Evolutionary conservation across 306 rosid species (phyloP).

Genomic region (Corylus avellana): DNA sequence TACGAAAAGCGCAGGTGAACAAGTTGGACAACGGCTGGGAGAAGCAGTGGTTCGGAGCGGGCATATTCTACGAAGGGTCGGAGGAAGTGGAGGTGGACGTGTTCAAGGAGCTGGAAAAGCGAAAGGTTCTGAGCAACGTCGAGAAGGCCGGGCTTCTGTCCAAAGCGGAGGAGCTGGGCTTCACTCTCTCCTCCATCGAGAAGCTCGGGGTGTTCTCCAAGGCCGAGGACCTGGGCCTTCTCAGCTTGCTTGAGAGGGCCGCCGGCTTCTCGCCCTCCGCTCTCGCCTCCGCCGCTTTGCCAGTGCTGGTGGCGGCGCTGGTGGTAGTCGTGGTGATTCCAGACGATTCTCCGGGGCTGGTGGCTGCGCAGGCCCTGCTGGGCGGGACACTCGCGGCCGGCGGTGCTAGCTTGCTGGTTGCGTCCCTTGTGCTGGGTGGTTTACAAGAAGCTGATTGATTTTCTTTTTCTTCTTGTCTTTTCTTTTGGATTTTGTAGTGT

Average conservation of each 20-base stretch:
- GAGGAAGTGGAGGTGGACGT: conserved; percentile 88
- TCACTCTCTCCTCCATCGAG: conserved; percentile 87
- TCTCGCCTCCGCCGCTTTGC: conserved; percentile 76
- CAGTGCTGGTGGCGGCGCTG: conserved; percentile 62
- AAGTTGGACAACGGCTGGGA: conserved; percentile 72
- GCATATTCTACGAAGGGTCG: conserved; percentile 87
- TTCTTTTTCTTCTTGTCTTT: background rate
- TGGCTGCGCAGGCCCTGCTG: conserved; percentile 56
- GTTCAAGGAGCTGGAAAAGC: conserved; percentile 86
- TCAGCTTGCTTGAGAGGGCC: conserved; percentile 67
- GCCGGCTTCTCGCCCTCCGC: conserved; percentile 61
- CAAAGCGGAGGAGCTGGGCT: conserved; percentile 80
- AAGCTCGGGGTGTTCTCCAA: conserved; percentile 81
- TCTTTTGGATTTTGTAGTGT: background rate
- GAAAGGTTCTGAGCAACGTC: conserved; percentile 78
- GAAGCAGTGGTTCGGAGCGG: conserved; percentile 92
- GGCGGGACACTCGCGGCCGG: conserved; percentile 70
- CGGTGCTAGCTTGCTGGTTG: conserved; percentile 65
- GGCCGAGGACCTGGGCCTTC: conserved; percentile 85
- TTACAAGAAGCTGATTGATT: conserved; percentile 87
- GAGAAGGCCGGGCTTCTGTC: conserved; percentile 82
- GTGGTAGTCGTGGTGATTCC: conserved; percentile 64
- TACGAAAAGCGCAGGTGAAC: conserved; percentile 61
- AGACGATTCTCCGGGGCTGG: conserved; percentile 70
- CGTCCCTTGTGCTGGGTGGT: conserved; percentile 75